phyloP scores from a whole-genome alignment of 495 filamentous ascomycete genomes.

The Xylaria telfairii region DNA sequence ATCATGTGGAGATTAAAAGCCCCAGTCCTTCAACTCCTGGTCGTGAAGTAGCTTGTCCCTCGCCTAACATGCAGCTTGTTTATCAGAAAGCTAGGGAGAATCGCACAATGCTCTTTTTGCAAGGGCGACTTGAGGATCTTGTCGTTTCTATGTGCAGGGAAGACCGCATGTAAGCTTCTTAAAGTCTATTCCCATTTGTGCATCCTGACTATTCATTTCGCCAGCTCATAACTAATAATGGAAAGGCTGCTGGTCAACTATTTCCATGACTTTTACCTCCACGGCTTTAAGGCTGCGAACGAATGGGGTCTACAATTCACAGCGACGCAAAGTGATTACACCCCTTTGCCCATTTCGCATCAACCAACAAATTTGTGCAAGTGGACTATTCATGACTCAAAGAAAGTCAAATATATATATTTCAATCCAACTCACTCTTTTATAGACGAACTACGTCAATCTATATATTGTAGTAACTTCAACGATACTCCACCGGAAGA shows the following conservation, averaged over 20 bases:
- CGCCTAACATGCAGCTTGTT: slow-evolving; percentile 2
- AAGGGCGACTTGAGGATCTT: neutral
- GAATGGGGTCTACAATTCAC: neutral
- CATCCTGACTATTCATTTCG: neutral
- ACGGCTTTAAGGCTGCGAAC: neutral
- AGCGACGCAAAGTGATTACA: neutral
- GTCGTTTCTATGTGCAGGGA: neutral
- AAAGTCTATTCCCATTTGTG: neutral
- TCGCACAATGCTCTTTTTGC: neutral
- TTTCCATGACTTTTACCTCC: neutral
- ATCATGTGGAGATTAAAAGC: neutral
- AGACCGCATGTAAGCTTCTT: neutral
- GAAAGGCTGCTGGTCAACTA: neutral
- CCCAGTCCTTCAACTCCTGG: neutral
- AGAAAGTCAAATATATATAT: neutral
- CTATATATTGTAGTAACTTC: neutral
- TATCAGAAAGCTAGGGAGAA: slow-evolving; percentile 2
- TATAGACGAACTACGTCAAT: neutral
- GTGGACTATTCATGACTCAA: neutral
- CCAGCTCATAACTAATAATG: neutral
- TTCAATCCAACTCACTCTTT: too few relatives aligned
- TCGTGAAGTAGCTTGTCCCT: neutral
- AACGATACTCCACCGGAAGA: neutral
- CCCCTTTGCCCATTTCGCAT: neutral
- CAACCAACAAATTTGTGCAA: neutral